Conservation (phyloP, 306 rosid genomes). For the Comarum palustre region DNA sequence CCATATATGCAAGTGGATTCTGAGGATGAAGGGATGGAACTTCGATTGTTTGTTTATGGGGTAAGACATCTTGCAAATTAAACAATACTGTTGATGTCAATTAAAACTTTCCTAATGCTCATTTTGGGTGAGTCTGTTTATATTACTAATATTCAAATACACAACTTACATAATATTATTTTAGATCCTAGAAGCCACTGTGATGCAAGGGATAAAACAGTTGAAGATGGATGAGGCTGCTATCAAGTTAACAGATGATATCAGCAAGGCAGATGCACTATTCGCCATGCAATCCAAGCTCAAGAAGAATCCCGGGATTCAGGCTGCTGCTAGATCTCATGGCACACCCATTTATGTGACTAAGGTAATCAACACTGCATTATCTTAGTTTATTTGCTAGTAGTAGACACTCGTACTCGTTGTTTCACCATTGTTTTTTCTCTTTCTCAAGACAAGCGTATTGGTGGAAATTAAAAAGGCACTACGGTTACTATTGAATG, state of each 20-base stretch:
- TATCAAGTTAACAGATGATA: conserved; percentile 70
- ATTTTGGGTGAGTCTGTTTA: neutral
- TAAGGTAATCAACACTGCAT: conserved; percentile 50
- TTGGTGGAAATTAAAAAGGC: conserved; percentile 80
- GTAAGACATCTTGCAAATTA: conserved; percentile 44
- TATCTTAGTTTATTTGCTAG: conserved; percentile 16
- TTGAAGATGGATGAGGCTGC: conserved; percentile 61
- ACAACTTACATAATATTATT: conserved; percentile 53
- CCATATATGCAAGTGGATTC: conserved; percentile 42
- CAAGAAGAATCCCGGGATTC: conserved; percentile 82
- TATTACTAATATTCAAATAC: conserved; percentile 7
- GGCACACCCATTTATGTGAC: conserved; percentile 65
- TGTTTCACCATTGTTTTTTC: neutral
- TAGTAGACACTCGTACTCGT: neutral
- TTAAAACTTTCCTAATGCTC: neutral
- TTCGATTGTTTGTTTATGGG: conserved; percentile 80
- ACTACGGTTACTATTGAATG: conserved; percentile 56
- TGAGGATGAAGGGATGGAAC: conserved; percentile 40
- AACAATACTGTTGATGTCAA: neutral
- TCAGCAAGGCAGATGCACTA: conserved; percentile 84
- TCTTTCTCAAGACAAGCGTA: conserved; percentile 56
- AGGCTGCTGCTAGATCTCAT: conserved; percentile 86
- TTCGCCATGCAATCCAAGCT: conserved; percentile 86
- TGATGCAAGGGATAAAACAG: conserved; percentile 75
- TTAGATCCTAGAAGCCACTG: conserved; percentile 81